Evolutionary conservation across 1,139 yeast species (phyloP).

Genomic region (Petasospora rhodanensis): DNA sequence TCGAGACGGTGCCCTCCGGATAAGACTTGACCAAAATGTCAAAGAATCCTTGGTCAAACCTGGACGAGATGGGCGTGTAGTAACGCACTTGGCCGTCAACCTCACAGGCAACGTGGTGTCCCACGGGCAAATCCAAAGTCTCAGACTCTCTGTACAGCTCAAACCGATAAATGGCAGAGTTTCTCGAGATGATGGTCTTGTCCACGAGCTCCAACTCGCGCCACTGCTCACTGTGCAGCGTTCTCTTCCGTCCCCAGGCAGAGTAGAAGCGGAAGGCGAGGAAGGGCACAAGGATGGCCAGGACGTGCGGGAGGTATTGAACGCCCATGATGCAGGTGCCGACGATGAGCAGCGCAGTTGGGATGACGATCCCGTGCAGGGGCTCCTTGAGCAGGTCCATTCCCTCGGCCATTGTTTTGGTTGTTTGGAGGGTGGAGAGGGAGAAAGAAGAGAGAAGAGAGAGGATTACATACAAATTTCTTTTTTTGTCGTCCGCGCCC

Average conservation of each 20-base stretch:
- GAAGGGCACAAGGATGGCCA: constrained; percentile 42
- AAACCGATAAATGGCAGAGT: constrained; percentile 71
- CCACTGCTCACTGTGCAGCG: constrained; percentile 52
- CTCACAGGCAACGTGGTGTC: constrained; percentile 62
- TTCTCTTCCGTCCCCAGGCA: constrained; percentile 42
- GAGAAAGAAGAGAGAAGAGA: neutral
- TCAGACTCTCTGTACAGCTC: constrained; percentile 57
- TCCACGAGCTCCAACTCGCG: constrained; percentile 63
- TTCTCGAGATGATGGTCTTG: constrained; percentile 63
- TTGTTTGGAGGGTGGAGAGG: neutral
- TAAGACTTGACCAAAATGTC: constrained; percentile 74
- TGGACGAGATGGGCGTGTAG: constrained; percentile 72
- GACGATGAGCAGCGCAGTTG: constrained; percentile 52
- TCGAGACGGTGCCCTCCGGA: constrained; percentile 62
- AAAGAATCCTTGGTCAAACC: constrained; percentile 65
- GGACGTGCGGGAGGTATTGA: constrained; percentile 43
- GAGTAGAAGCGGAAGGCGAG: constrained; percentile 42
- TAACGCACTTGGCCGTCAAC: constrained; percentile 60
- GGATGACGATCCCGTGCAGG: constrained; percentile 69
- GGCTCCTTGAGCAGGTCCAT: constrained; percentile 45
- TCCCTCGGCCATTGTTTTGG: constrained; percentile 4
- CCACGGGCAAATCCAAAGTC: constrained; percentile 61
- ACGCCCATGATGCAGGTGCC: constrained; percentile 57
- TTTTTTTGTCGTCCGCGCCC: too few relatives aligned
- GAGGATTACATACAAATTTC: too few relatives aligned